These are phyloP conservation scores for Fusarium chuoi DNA, from an alignment of 2,329 filamentous ascomycete species.

Conservation along the genomic window DNA sequence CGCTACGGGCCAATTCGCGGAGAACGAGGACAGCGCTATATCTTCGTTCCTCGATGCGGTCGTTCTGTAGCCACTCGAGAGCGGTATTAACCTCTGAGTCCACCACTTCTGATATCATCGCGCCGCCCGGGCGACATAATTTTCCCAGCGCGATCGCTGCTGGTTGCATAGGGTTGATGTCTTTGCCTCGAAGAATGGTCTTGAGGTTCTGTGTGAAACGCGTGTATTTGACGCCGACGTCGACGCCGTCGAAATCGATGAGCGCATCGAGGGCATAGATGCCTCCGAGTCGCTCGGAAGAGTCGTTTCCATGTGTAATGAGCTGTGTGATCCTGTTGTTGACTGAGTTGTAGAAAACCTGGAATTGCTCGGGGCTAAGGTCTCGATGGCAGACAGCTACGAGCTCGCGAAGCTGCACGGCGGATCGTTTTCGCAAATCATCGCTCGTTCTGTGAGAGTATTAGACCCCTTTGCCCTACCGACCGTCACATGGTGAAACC, in stretches of 20 bases:
- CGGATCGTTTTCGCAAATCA: conserved; percentile 63
- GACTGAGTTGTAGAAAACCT: conserved; percentile 64
- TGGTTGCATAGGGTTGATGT: conserved; percentile 88
- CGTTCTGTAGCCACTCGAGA: conserved; percentile 95
- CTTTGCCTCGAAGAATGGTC: conserved; percentile 87
- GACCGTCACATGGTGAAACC: conserved; percentile 18
- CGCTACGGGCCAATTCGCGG: conserved; percentile 89
- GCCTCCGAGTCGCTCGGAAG: conserved; percentile 88
- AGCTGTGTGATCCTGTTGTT: conserved; percentile 70
- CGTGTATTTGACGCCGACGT: conserved; percentile 91
- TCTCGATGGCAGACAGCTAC: conserved; percentile 72
- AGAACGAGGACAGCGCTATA: conserved; percentile 94
- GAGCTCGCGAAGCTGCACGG: conserved; percentile 64
- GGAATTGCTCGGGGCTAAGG: conserved; percentile 82
- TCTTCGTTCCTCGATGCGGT: conserved; percentile 89
- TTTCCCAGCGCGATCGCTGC: conserved; percentile 90
- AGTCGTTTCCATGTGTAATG: conserved; percentile 86
- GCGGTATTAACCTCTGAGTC: conserved; percentile 97
- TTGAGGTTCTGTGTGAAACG: conserved; percentile 93
- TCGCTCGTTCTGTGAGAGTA: conserved; percentile 52
- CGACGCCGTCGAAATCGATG: conserved; percentile 96
- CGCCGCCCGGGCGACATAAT: conserved; percentile 90
- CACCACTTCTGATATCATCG: conserved; percentile 92
- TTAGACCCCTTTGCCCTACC: conserved; percentile 24
- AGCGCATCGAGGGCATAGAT: conserved; percentile 91